Evolutionary conservation across 1,284 basidiomycete species (phyloP).

Genomic region (Boletus hoseneyae): DNA sequence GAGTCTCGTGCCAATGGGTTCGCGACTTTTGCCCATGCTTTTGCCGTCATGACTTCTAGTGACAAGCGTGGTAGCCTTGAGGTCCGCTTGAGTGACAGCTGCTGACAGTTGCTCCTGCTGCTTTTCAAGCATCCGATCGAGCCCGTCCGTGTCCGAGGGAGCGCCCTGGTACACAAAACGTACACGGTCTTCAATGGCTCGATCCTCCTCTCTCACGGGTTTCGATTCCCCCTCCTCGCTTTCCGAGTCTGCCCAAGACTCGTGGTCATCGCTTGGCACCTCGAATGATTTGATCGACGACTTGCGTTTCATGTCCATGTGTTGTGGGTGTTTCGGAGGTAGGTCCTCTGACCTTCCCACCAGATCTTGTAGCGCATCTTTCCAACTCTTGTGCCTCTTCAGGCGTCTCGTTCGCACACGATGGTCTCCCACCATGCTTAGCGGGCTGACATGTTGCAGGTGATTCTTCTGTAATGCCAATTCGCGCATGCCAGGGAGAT

Average conservation of each 20-base stretch:
- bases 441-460: slow-evolving; percentile 78
- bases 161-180: slow-evolving; percentile 45
- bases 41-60: slow-evolving; percentile 27
- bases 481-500: slow-evolving; percentile 59
- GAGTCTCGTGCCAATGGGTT: slow-evolving; percentile 76
- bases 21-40: slow-evolving; percentile 36
- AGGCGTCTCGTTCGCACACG: slow-evolving; percentile 40
- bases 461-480: slow-evolving; percentile 84
- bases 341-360: slow-evolving; percentile 33
- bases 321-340: slow-evolving; percentile 10
- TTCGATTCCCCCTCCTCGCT: slow-evolving; percentile 47
- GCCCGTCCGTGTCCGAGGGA: slow-evolving; percentile 15
- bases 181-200: slow-evolving; percentile 60
- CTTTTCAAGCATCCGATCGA: slow-evolving; percentile 40
- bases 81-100: slow-evolving; percentile 49
- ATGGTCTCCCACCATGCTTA: slow-evolving; percentile 82
- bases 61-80: slow-evolving; percentile 37
- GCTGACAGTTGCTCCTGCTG: slow-evolving; percentile 47
- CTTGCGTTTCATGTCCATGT: slow-evolving; percentile 25
- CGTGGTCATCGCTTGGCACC: slow-evolving; percentile 36
- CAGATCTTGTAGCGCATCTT: slow-evolving; percentile 48
- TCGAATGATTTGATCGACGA: slow-evolving; percentile 31
- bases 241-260: slow-evolving; percentile 50
- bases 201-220: slow-evolving; percentile 53
- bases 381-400: slow-evolving; percentile 54